A percentile compares a stretch with the other conserved stretches of the same genome.
Evolutionary conservation across 1,284 basidiomycete genomes (phyloP).

Genomic region (Meripilus lineatus): DNA sequence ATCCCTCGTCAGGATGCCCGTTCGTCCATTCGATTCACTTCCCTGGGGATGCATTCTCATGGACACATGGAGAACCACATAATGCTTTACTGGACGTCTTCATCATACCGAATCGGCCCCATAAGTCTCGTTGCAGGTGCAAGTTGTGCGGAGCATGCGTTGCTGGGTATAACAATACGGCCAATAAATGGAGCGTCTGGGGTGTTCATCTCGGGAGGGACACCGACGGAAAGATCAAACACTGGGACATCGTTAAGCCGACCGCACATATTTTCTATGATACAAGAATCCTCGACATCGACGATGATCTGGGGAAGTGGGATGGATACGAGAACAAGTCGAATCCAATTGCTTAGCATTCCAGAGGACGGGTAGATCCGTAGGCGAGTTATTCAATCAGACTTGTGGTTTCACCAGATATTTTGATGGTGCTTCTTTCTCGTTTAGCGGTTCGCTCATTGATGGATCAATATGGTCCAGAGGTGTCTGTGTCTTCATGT

Average conservation of each 20-base stretch:
- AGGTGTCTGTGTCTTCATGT: too few species aligned
- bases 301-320: conserved; percentile 56
- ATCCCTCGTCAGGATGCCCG: conserved; percentile 41
- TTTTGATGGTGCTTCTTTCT: too few species aligned
- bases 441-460: too few species aligned
- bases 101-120: conserved; percentile 40
- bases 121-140: conserved; percentile 57
- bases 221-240: conserved; percentile 39
- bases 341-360: background rate
- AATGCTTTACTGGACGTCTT: conserved; percentile 39
- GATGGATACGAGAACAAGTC: conserved; percentile 44
- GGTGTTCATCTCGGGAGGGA: conserved; percentile 49
- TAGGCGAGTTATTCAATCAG: too few species aligned
- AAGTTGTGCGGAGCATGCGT: conserved; percentile 50
- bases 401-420: too few species aligned
- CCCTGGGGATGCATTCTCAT: conserved; percentile 40
- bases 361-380: too few species aligned
- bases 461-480: too few species aligned
- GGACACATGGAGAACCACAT: conserved; percentile 40
- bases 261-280: conserved; percentile 62
- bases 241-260: conserved; percentile 49
- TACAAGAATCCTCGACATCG: conserved; percentile 51
- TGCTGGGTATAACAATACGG: conserved; percentile 43
- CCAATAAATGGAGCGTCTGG: conserved; percentile 47
- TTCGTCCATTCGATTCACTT: conserved; percentile 61